Evolutionary conservation across 805 yeast genomes (phyloP).

Genomic region (Diddensiella transvaalensis): DNA sequence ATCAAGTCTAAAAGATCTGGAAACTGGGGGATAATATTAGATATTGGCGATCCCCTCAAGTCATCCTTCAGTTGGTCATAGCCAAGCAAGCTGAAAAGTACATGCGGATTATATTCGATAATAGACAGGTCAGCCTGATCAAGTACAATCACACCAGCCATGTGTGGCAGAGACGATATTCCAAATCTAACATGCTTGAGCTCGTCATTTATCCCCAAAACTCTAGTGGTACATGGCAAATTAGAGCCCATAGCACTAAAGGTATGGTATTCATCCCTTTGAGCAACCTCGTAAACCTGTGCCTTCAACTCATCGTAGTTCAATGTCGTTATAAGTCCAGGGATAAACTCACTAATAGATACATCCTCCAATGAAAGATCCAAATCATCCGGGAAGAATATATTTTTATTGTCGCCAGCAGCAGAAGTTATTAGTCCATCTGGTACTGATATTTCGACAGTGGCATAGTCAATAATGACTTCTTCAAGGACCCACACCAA

Average conservation of each 20-base stretch:
- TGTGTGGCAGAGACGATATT: conserved; percentile 75
- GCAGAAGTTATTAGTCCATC: conserved; percentile 7
- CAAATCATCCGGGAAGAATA: background rate
- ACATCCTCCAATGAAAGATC: background rate
- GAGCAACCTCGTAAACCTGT: background rate
- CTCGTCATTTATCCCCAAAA: conserved; percentile 2
- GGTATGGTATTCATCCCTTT: conserved; percentile 22
- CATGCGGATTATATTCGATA: conserved; percentile 73
- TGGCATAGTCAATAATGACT: conserved; percentile 44
- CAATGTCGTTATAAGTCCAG: conserved; percentile 25
- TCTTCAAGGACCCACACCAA: conserved; percentile 85
- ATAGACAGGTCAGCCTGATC: conserved; percentile 49
- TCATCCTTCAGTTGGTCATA: conserved; percentile 31
- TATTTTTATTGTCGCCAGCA: conserved; percentile 14
- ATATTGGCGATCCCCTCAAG: conserved; percentile 47
- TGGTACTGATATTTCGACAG: conserved; percentile 7
- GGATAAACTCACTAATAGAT: conserved; percentile 3
- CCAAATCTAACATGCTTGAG: conserved; percentile 46
- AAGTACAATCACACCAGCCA: conserved; percentile 79
- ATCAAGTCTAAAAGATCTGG: conserved; percentile 40
- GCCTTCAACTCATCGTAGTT: conserved; percentile 51
- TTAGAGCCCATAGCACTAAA: conserved; percentile 3
- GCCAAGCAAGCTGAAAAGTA: conserved; percentile 77
- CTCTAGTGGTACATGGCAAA: conserved; percentile 18
- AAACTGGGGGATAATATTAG: conserved; percentile 62